Percentiles rank a stretch among this genome's conserved stretches.
Evolutionary conservation across 2,329 filamentous ascomycete genomes (phyloP).

Genomic region (Aureobasidium mangrovei): DNA sequence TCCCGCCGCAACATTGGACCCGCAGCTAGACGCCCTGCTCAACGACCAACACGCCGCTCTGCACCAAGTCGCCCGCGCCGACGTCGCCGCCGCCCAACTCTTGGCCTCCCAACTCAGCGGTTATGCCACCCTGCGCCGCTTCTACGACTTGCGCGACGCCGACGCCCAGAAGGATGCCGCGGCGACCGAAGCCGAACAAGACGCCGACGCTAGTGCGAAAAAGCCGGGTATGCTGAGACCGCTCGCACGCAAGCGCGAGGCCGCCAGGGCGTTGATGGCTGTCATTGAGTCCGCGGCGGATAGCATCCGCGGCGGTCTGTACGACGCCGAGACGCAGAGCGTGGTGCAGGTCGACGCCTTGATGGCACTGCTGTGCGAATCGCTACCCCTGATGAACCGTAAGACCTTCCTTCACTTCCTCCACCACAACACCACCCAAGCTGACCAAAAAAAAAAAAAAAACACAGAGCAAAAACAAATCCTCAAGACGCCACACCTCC

Average conservation of each 20-base stretch:
- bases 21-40: constrained; percentile 60
- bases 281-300: constrained; percentile 80
- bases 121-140: constrained; percentile 82
- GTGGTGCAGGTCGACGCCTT: constrained; percentile 85
- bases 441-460: constrained; percentile 17
- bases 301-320: constrained; percentile 83
- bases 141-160: constrained; percentile 80
- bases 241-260: constrained; percentile 55
- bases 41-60: constrained; percentile 63
- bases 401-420: constrained; percentile 19
- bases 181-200: constrained; percentile 5
- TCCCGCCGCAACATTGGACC: constrained; percentile 60
- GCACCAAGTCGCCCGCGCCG: constrained; percentile 60
- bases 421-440: constrained; percentile 14
- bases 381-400: constrained; percentile 64
- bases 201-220: constrained; percentile 20
- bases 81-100: constrained; percentile 72
- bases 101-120: constrained; percentile 81
- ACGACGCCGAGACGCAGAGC: constrained; percentile 69
- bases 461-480: constrained; percentile 43
- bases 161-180: constrained; percentile 27
- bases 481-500: constrained; percentile 64
- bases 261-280: constrained; percentile 67
- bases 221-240: constrained; percentile 34
- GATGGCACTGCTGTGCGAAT: constrained; percentile 74